Percentiles rank a stretch among this genome's conserved stretches.
Evolutionary conservation across 1,284 basidiomycete species (phyloP).

Genomic region (Lentinula novae-zelandiae): DNA sequence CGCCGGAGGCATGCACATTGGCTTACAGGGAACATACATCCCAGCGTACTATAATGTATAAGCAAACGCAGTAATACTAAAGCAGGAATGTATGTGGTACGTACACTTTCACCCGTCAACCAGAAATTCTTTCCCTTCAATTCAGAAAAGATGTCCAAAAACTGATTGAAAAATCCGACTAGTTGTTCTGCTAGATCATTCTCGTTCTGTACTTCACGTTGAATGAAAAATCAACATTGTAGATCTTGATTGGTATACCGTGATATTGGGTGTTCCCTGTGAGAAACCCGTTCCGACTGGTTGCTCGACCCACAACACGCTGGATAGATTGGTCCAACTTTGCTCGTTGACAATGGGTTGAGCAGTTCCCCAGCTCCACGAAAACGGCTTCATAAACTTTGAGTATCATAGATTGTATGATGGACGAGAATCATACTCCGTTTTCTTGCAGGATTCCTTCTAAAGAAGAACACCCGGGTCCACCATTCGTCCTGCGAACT

Average conservation of each 20-base stretch:
- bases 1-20: background rate
- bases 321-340: slow-evolving; percentile 81
- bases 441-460: slow-evolving; percentile 82
- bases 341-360: slow-evolving; percentile 64
- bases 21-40: slow-evolving; percentile 60
- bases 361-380: slow-evolving; percentile 64
- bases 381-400: slow-evolving; percentile 48
- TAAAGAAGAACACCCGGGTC: slow-evolving; percentile 67
- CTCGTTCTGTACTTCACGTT: slow-evolving; percentile 46
- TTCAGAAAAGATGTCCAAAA: slow-evolving; percentile 68
- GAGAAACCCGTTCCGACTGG: slow-evolving; percentile 83
- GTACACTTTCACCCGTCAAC: slow-evolving; percentile 67
- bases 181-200: slow-evolving; percentile 61
- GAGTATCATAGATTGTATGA: background rate
- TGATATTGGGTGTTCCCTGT: slow-evolving; percentile 65
- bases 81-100: slow-evolving; percentile 22
- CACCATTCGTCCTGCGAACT: slow-evolving; percentile 42
- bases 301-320: slow-evolving; percentile 80
- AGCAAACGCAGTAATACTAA: background rate
- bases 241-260: slow-evolving; percentile 27
- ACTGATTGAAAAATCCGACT: slow-evolving; percentile 71
- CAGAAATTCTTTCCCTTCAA: slow-evolving; percentile 69
- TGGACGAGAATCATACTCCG: slow-evolving; percentile 50
- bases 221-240: background rate
- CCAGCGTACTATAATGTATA: slow-evolving; percentile 40